phyloP scores from a whole-genome alignment of 129 eudicot genomes.

The Helianthus annuus region HanXRQr2.0-SUNRISE NC_035447.2:24019473-24019972 shows the following conservation, averaged over 20 bases:
- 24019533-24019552: slow-evolving; percentile 30
- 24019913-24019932: not conserved
- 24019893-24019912: not conserved
- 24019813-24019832: too few species aligned
- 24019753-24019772: too few species aligned
- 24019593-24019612: slow-evolving; percentile 31
- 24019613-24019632: slow-evolving; percentile 27
- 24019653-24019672: slow-evolving; percentile 15
- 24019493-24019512: slow-evolving; percentile 19
- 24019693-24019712: not conserved
- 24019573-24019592: slow-evolving; percentile 22
- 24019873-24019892: too few species aligned
- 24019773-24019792: too few species aligned
- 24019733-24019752: too few species aligned
- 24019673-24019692: slow-evolving; percentile 24
- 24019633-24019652: slow-evolving; percentile 29
- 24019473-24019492: slow-evolving; percentile 12
- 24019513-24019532: slow-evolving; percentile 25
- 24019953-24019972: not conserved
- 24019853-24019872: too few species aligned
- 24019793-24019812: too few species aligned
- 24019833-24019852: too few species aligned
- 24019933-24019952: not conserved
- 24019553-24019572: slow-evolving; percentile 36
- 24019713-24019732: not conserved